Evolutionary conservation across 805 yeast species (phyloP).

Genomic region (Metschnikowia reukaufii): DNA sequence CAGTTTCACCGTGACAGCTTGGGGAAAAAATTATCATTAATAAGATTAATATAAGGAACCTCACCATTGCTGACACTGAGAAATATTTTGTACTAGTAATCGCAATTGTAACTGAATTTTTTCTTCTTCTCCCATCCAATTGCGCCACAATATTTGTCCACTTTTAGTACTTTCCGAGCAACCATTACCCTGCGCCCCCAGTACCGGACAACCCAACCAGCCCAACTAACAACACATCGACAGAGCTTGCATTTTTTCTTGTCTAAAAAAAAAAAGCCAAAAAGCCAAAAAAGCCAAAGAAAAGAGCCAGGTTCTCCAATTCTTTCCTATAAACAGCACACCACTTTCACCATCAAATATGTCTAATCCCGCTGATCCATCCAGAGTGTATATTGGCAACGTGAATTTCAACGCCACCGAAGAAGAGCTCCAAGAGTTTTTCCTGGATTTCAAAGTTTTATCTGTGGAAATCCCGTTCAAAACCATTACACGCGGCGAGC

Average conservation of each 20-base stretch:
- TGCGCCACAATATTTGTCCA: background rate
- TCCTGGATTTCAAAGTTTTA: slow-evolving; percentile 46
- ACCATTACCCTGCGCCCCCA: background rate
- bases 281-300: too few species aligned
- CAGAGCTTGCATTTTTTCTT: background rate
- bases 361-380: slow-evolving; percentile 9
- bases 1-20: slow-evolving; percentile 1
- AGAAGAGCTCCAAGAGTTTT: slow-evolving; percentile 47
- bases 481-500: slow-evolving; percentile 34
- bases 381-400: slow-evolving; percentile 45
- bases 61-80: background rate
- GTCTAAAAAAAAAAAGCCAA: background rate
- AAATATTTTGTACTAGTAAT: background rate
- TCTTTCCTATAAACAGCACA: too few species aligned
- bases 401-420: slow-evolving; percentile 44
- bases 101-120: too few species aligned
- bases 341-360: too few species aligned
- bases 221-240: background rate
- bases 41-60: too few species aligned
- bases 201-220: slow-evolving; percentile 1
- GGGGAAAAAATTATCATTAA: background rate
- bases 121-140: background rate
- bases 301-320: too few species aligned
- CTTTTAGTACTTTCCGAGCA: background rate
- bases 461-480: slow-evolving; percentile 54